Percentiles rank a stretch among this genome's conserved stretches.
These are phyloP conservation scores for Rhododendron henanense DNA, from an alignment of 148 eudicot genomes.

Conservation along the genomic window DNA sequence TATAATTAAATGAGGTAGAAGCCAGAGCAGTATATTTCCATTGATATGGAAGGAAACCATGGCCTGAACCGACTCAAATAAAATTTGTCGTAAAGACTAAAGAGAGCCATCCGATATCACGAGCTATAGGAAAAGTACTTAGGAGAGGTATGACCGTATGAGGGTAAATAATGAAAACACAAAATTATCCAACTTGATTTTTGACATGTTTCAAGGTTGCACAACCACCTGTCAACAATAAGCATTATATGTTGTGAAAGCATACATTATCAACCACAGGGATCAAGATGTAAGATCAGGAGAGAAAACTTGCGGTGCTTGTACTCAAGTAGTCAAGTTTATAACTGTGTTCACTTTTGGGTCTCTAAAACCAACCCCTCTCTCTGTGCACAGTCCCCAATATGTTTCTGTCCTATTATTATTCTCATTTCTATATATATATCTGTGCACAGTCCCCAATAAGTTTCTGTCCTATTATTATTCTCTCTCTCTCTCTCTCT, in stretches of 20 bases:
- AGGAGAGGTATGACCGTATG: not conserved
- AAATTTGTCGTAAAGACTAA: not conserved
- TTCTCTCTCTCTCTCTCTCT: no score
- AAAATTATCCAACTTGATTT: not conserved
- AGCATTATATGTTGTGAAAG: not conserved
- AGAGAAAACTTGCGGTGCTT: not conserved
- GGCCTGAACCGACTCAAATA: not conserved
- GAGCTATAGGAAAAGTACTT: not conserved
- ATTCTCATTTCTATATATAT: not conserved
- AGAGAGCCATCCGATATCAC: not conserved
- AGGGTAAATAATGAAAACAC: not conserved
- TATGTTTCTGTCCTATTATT: no score
- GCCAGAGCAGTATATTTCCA: not conserved
- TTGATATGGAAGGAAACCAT: not conserved
- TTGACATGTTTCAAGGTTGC: not conserved
- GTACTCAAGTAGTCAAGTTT: not conserved
- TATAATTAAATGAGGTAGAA: not conserved
- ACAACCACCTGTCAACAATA: not conserved
- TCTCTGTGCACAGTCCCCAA: not conserved
- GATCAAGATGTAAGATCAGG: not conserved
- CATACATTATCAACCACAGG: not conserved
- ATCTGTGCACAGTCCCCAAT: no score
- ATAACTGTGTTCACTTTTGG: not conserved
- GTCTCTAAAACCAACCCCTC: not conserved
- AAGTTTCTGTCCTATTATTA: no score